phyloP scores from a whole-genome alignment of 768 basidiomycete genomes.

The Hypsizygus marmoreus region DNA sequence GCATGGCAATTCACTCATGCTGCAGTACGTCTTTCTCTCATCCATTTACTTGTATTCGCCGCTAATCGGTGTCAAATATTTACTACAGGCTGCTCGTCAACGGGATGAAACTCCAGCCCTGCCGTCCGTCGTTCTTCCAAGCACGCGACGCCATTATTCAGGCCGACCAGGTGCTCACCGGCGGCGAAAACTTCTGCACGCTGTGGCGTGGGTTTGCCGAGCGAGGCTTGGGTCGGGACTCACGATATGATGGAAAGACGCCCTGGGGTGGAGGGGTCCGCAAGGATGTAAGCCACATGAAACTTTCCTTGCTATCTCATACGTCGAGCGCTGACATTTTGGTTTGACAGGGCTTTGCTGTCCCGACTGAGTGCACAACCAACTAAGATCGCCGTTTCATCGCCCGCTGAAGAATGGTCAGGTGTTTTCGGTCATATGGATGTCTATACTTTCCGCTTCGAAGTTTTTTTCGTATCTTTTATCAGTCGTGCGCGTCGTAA shows the following conservation, averaged over 20 bases:
- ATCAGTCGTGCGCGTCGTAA: too few relatives aligned
- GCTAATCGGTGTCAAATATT: too few relatives aligned
- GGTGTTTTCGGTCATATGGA: too few relatives aligned
- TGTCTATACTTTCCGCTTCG: too few relatives aligned
- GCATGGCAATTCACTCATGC: constrained; percentile 84
- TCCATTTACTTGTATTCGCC: not conserved
- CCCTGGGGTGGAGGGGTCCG: constrained; percentile 94
- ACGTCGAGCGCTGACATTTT: too few relatives aligned
- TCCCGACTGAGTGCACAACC: too few relatives aligned
- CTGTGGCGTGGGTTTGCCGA: constrained; percentile 84
- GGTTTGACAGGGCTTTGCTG: too few relatives aligned
- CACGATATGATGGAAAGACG: constrained; percentile 67
- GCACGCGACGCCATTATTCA: constrained; percentile 89
- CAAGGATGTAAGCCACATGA: constrained; percentile 62
- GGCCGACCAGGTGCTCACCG: constrained; percentile 86
- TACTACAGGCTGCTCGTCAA: constrained; percentile 67
- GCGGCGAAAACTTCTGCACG: constrained; percentile 86
- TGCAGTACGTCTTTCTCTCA: constrained; percentile 55
- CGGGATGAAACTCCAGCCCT: constrained; percentile 93
- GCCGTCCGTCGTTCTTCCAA: constrained; percentile 88
- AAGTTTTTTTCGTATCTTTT: too few relatives aligned
- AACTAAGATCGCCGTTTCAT: too few relatives aligned
- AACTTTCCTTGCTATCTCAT: too few relatives aligned
- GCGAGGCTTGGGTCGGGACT: constrained; percentile 79
- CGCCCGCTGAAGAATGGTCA: too few relatives aligned